Conservation (phyloP, 2,329 filamentous ascomycete genomes). For the Scytalidium lignicola region DNA sequence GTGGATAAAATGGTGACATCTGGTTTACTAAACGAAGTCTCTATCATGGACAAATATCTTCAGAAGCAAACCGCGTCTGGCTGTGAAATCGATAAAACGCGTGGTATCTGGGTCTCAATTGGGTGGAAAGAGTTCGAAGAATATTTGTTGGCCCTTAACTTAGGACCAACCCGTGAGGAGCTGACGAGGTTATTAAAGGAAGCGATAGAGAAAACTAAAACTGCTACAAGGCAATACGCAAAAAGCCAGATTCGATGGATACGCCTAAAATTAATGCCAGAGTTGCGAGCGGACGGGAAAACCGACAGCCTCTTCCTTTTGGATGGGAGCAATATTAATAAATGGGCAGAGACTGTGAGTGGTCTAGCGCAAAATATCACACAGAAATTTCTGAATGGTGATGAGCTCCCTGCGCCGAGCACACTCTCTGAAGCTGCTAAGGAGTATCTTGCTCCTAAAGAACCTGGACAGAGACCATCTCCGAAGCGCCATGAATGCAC, state of each 20-base stretch:
- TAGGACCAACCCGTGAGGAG: conserved; percentile 28
- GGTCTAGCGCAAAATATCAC: conserved; percentile 59
- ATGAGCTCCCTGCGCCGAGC: conserved; percentile 36
- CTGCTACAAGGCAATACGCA: conserved; percentile 82
- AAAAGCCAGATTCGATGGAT: conserved; percentile 85
- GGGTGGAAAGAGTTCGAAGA: conserved; percentile 87
- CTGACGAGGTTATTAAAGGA: conserved; percentile 50
- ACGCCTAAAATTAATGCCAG: conserved; percentile 70
- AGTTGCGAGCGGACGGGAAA: conserved; percentile 49
- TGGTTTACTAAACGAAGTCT: conserved; percentile 60
- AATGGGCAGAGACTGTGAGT: conserved; percentile 61
- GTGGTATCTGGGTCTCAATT: conserved; percentile 94
- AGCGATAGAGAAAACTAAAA: conserved; percentile 71
- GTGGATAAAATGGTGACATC: conserved; percentile 77
- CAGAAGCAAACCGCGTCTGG: conserved; percentile 40
- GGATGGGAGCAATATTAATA: conserved; percentile 65
- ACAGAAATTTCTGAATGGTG: conserved; percentile 54
- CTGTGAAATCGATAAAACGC: conserved; percentile 60
- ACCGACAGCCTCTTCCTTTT: conserved; percentile 66
- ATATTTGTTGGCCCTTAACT: conserved; percentile 52
- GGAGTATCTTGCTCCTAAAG: conserved; percentile 51
- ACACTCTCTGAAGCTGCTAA: conserved; percentile 54
- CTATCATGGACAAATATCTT: conserved; percentile 44
- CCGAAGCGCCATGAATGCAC: conserved; percentile 59
- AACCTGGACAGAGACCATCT: background rate